Conservation (phyloP, 768 basidiomycete genomes). For the Flagelloscypha sp. region DNA sequence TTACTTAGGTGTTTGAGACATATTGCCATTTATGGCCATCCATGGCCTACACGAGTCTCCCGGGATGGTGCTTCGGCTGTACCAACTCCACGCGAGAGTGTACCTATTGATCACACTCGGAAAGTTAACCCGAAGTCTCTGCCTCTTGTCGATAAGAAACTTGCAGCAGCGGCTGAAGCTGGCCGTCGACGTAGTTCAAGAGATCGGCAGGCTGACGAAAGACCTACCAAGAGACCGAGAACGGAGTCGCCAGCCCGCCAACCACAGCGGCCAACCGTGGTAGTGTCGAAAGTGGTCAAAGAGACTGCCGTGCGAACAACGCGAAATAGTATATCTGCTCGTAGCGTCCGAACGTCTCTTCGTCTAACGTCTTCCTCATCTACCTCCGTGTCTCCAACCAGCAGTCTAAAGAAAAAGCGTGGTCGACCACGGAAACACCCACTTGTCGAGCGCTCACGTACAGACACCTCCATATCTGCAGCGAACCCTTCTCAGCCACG, state of each 20-base stretch:
- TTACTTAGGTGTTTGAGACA: slow-evolving; percentile 66
- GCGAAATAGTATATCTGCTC: slow-evolving; percentile 3
- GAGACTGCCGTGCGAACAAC: not conserved
- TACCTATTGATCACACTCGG: slow-evolving; percentile 33
- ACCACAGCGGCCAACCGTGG: slow-evolving; percentile 21
- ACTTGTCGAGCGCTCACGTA: slow-evolving; percentile 3
- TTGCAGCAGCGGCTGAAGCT: slow-evolving; percentile 31
- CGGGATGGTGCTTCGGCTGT: slow-evolving; percentile 42
- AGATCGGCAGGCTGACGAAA: slow-evolving; percentile 24
- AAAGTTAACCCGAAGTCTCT: slow-evolving; percentile 45
- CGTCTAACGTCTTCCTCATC: too few relatives aligned
- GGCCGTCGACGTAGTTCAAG: slow-evolving; percentile 20
- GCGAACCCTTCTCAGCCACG: not conserved
- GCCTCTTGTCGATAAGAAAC: slow-evolving; percentile 47
- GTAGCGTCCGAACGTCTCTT: too few relatives aligned
- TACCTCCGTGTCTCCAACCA: slow-evolving; percentile 11
- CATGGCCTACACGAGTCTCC: slow-evolving; percentile 62
- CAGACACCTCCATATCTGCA: not conserved
- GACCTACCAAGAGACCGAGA: slow-evolving; percentile 43
- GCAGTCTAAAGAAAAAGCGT: slow-evolving; percentile 20
- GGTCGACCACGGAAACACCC: slow-evolving; percentile 28
- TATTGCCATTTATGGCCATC: slow-evolving; percentile 61
- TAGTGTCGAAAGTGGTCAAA: slow-evolving; percentile 22
- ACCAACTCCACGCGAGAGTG: slow-evolving; percentile 36
- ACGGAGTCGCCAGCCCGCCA: slow-evolving; percentile 22